Conservation (phyloP, 1,284 basidiomycete genomes). For the Pseudomicrostroma phylloplanum region DNA sequence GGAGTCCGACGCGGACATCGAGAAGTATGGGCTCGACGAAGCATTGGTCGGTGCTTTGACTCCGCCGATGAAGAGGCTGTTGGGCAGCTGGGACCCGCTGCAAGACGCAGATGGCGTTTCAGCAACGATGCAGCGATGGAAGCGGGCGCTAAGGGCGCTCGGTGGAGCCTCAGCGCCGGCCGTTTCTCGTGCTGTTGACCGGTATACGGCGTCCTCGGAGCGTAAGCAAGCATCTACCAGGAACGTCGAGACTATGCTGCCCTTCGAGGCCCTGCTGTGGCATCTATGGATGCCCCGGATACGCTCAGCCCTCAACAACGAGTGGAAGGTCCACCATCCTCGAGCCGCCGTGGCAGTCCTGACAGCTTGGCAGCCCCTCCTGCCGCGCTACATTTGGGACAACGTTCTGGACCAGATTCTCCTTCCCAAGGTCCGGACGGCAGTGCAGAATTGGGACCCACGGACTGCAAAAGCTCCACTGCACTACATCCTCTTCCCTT, state of each 20-base stretch:
- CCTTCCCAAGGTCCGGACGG: slow-evolving; percentile 77
- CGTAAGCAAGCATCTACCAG: slow-evolving; percentile 2
- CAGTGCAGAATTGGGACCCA: slow-evolving; percentile 67
- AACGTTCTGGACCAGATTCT: slow-evolving; percentile 93
- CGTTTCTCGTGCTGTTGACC: slow-evolving; percentile 29
- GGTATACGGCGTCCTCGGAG: slow-evolving; percentile 61
- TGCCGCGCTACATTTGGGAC: slow-evolving; percentile 85
- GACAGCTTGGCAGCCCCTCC: slow-evolving; percentile 76
- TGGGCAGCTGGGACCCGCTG: slow-evolving; percentile 67
- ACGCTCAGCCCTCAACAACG: slow-evolving; percentile 70
- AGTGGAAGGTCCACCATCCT: slow-evolving; percentile 74
- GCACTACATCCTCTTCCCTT: slow-evolving; percentile 83
- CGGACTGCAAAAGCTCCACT: slow-evolving; percentile 52
- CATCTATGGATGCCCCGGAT: slow-evolving; percentile 88
- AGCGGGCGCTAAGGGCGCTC: slow-evolving; percentile 58
- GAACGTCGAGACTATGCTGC: slow-evolving; percentile 64
- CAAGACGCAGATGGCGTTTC: slow-evolving; percentile 57
- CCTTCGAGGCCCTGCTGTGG: slow-evolving; percentile 91
- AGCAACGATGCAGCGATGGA: slow-evolving; percentile 55
- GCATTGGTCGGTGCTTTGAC: slow-evolving; percentile 83
- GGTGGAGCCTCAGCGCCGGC: slow-evolving; percentile 30
- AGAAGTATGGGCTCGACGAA: slow-evolving; percentile 60
- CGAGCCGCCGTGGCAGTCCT: slow-evolving; percentile 72
- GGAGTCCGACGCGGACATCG: slow-evolving; percentile 16
- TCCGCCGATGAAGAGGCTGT: slow-evolving; percentile 64